phyloP scores from a whole-genome alignment of 73 alveolate genomes.

The Paramecium octaurelia region DNA sequence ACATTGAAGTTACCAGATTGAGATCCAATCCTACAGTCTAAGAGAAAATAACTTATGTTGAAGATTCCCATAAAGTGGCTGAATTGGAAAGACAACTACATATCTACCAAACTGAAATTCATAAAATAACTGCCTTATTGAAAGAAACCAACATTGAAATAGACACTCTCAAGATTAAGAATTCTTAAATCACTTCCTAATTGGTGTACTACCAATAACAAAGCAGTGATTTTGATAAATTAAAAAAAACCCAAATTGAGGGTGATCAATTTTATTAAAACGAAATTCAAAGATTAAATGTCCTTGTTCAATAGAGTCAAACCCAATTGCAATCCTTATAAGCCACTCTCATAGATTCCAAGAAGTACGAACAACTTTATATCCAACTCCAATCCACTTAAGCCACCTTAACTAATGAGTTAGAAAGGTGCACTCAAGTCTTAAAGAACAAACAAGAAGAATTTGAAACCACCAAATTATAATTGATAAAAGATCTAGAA shows the following conservation, averaged over 20 bases:
- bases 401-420: not conserved
- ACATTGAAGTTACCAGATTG: not conserved
- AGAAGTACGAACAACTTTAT: not conserved
- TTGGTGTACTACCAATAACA: not conserved
- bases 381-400: not conserved
- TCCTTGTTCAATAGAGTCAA: not conserved
- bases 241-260: not conserved
- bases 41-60: constrained; percentile 18
- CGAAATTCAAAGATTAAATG: constrained; percentile 37
- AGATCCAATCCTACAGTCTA: constrained; percentile 6
- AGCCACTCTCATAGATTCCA: not conserved
- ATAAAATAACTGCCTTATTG: not conserved
- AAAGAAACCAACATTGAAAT: not conserved
- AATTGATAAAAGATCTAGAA: not conserved
- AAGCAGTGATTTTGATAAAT: not conserved
- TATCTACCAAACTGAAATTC: not conserved
- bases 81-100: constrained; percentile 24
- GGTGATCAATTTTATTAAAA: not conserved
- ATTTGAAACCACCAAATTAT: not conserved
- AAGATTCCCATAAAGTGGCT: not conserved
- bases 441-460: constrained; percentile 1
- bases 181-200: not conserved
- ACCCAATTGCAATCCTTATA: not conserved
- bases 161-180: not conserved
- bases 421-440: constrained; percentile 7